phyloP scores from a whole-genome alignment of 495 filamentous ascomycete genomes.

The Filosporella fistucella region DNA sequence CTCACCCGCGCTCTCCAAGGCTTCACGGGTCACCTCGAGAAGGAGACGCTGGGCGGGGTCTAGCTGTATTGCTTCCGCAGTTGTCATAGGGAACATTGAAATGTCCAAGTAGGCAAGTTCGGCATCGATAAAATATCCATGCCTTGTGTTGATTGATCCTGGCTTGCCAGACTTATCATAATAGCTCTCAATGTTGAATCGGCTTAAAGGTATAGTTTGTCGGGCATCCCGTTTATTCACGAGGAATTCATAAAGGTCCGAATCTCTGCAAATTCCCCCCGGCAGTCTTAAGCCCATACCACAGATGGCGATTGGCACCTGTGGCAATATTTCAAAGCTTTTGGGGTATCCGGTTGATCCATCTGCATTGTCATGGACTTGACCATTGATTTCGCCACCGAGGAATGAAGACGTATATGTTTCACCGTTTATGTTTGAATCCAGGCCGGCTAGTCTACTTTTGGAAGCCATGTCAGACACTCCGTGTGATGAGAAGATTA shows the following conservation, averaged over 20 bases:
- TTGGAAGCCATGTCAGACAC: too few species aligned
- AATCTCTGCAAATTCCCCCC: slow-evolving; percentile 43
- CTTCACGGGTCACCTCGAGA: slow-evolving; percentile 52
- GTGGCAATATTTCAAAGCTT: too few species aligned
- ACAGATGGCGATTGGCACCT: slow-evolving; percentile 52
- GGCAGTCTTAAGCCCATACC: slow-evolving; percentile 59
- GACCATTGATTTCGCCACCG: too few species aligned
- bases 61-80: slow-evolving; percentile 50
- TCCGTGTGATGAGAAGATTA: too few species aligned
- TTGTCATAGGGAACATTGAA: slow-evolving; percentile 52
- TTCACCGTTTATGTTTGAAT: too few species aligned
- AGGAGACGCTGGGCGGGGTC: slow-evolving; percentile 53
- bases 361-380: too few species aligned
- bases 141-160: slow-evolving; percentile 6
- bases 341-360: too few species aligned
- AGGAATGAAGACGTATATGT: too few species aligned
- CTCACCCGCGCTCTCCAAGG: slow-evolving; percentile 51
- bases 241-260: slow-evolving; percentile 55
- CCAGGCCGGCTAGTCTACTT: too few species aligned
- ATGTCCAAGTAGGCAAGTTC: slow-evolving; percentile 53
- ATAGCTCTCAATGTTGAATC: slow-evolving; percentile 44
- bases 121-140: slow-evolving; percentile 43
- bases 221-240: slow-evolving; percentile 6
- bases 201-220: slow-evolving; percentile 35
- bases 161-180: slow-evolving; percentile 36